Percentiles rank a stretch among this genome's conserved stretches.
Conservation (phyloP, 805 yeast species). For the Cyberlindnera euphorbiae region DNA sequence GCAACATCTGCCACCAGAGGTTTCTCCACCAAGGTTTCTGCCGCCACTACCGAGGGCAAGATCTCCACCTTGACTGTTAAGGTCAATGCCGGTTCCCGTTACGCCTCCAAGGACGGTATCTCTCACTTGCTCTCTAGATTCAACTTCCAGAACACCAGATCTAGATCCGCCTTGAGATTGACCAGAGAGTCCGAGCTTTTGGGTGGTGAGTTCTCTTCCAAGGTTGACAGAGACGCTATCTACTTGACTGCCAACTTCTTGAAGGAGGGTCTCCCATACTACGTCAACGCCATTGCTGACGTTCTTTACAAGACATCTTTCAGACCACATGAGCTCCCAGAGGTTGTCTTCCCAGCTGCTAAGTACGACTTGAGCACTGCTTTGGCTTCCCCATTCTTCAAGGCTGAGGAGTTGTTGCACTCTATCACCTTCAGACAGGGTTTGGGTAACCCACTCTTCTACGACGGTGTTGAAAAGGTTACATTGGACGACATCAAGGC, state of each 20-base stretch:
- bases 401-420: slow-evolving; percentile 76
- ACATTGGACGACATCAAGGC: slow-evolving; percentile 59
- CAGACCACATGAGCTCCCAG: slow-evolving; percentile 80
- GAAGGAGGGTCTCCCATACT: slow-evolving; percentile 86
- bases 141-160: slow-evolving; percentile 75
- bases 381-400: slow-evolving; percentile 43
- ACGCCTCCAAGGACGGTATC: slow-evolving; percentile 65
- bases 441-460: slow-evolving; percentile 77
- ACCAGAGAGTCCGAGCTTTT: slow-evolving; percentile 92
- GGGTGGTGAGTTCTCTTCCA: slow-evolving; percentile 74
- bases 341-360: slow-evolving; percentile 78
- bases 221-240: slow-evolving; percentile 79
- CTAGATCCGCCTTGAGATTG: slow-evolving; percentile 85
- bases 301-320: slow-evolving; percentile 64
- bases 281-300: slow-evolving; percentile 77
- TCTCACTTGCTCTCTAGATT: slow-evolving; percentile 82
- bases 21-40: slow-evolving; percentile 39
- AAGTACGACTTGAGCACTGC: slow-evolving; percentile 56
- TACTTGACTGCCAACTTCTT: slow-evolving; percentile 78
- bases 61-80: slow-evolving; percentile 76
- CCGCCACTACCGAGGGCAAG: slow-evolving; percentile 54
- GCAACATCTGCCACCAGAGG: slow-evolving; percentile 29
- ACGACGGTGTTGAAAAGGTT: slow-evolving; percentile 57
- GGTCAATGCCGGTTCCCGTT: slow-evolving; percentile 84
- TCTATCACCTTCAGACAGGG: slow-evolving; percentile 81